Conservation (phyloP, 352 stramenopile genomes). For the Aphanomyces astaci region DNA sequence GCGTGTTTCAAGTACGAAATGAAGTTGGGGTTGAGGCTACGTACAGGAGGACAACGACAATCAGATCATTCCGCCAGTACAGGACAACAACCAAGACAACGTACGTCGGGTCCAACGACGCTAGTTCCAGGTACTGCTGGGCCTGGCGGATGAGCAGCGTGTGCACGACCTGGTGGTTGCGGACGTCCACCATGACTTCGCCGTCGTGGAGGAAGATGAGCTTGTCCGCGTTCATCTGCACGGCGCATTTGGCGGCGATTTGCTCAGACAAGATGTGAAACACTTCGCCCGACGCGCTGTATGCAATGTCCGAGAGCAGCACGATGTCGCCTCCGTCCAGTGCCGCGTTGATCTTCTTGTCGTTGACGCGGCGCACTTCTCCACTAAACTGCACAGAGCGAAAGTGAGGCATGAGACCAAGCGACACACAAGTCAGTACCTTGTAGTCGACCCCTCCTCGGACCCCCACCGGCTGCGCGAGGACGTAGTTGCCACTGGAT, state of each 20-base stretch:
- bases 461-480: conserved; percentile 84
- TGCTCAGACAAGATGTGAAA: conserved; percentile 87
- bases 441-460: conserved; percentile 83
- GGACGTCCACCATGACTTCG: conserved; percentile 77
- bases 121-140: conserved; percentile 72
- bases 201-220: conserved; percentile 87
- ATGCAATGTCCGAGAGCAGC: conserved; percentile 93
- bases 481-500: conserved; percentile 96
- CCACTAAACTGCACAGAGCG: conserved; percentile 56
- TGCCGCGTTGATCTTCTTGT: conserved; percentile 82
- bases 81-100: too few relatives aligned
- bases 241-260: conserved; percentile 78
- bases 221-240: conserved; percentile 78
- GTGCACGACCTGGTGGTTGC: conserved; percentile 69
- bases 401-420: not conserved
- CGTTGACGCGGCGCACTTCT: conserved; percentile 92
- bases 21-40: conserved; percentile 57
- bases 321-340: conserved; percentile 94
- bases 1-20: conserved; percentile 79
- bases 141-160: conserved; percentile 73
- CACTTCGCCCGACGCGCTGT: conserved; percentile 92
- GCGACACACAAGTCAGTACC: not conserved
- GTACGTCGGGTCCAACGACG: conserved; percentile 30
- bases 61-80: too few relatives aligned
- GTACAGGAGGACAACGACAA: too few relatives aligned